phyloP scores from a whole-genome alignment of 306 rosid species.

The Lathyrus aphaca region DNA sequence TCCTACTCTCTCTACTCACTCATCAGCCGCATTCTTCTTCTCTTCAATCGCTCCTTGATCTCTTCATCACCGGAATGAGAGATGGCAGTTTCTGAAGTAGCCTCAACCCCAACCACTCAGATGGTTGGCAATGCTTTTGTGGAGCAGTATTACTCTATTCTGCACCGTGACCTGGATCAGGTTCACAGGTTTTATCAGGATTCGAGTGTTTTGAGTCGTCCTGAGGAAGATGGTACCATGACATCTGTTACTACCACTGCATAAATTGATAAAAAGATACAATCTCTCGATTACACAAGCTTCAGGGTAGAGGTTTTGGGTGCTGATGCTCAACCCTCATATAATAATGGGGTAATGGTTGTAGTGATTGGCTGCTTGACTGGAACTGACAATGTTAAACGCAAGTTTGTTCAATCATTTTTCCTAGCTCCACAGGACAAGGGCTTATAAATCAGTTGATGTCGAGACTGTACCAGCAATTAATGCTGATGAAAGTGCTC shows the following conservation, averaged over 20 bases:
- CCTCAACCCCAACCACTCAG: slow-evolving; percentile 41
- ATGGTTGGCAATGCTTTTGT: slow-evolving; percentile 64
- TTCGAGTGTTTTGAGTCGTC: slow-evolving; percentile 60
- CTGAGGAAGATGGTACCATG: slow-evolving; percentile 57
- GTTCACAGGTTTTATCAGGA: slow-evolving; percentile 58
- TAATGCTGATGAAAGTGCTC: slow-evolving; percentile 48
- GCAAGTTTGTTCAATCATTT: slow-evolving; percentile 68
- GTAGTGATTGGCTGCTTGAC: slow-evolving; percentile 71
- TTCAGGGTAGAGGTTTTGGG: slow-evolving; percentile 57
- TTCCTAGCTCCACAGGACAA: slow-evolving; percentile 76
- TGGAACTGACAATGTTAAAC: slow-evolving; percentile 50
- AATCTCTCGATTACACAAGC: slow-evolving; percentile 52
- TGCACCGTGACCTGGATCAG: slow-evolving; percentile 41
- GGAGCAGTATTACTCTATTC: slow-evolving; percentile 51
- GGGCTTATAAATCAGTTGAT: slow-evolving; percentile 48
- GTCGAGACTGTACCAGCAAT: slow-evolving; percentile 39
- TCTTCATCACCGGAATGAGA: slow-evolving; percentile 21
- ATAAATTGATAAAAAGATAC: slow-evolving; percentile 56
- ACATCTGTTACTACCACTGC: slow-evolving; percentile 43
- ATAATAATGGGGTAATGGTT: slow-evolving; percentile 63
- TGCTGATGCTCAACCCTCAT: slow-evolving; percentile 69
- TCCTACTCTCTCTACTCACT: slow-evolving; percentile 23
- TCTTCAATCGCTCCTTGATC: not conserved
- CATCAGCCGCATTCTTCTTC: not conserved
- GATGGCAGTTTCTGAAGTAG: slow-evolving; percentile 57